phyloP scores from a whole-genome alignment of 139 green algal species.

The Tetradesmus obliquus region DNA sequence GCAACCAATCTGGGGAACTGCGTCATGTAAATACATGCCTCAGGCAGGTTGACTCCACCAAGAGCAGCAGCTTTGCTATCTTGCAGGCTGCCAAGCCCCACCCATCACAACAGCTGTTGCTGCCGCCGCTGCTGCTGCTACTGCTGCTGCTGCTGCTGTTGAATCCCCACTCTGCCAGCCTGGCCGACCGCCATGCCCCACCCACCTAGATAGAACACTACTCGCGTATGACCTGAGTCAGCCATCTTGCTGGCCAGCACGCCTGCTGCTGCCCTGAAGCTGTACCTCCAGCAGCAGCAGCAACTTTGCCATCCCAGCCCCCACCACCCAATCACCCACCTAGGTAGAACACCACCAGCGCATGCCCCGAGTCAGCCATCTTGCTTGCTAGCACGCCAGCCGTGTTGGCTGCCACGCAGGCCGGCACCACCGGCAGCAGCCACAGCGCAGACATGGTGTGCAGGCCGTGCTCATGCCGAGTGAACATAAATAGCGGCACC shows the following conservation, averaged over 20 bases:
- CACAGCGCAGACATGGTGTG: slow-evolving; percentile 26
- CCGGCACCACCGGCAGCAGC: slow-evolving; percentile 34
- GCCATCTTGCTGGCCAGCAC: neutral
- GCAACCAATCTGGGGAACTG: too few species aligned
- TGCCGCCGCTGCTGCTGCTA: too few species aligned
- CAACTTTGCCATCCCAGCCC: neutral
- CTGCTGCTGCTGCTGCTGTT: neutral
- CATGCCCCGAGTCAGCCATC: neutral
- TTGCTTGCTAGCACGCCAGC: neutral
- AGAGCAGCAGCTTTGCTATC: too few species aligned
- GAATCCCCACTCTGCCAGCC: neutral
- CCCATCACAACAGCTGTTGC: too few species aligned
- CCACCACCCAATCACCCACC: neutral
- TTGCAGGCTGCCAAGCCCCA: too few species aligned
- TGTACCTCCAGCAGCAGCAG: neutral
- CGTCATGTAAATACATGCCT: too few species aligned
- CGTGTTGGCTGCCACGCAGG: slow-evolving; percentile 37
- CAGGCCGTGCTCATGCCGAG: neutral
- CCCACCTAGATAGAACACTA: neutral
- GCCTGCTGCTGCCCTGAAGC: neutral
- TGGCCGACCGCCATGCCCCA: neutral
- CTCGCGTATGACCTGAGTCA: neutral
- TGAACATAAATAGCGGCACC: slow-evolving; percentile 28
- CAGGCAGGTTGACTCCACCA: too few species aligned
- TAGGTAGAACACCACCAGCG: neutral